Base-by-base conservation (phyloP, 2,329 filamentous ascomycete genomes). In the Penicillium polonicum region DNA sequence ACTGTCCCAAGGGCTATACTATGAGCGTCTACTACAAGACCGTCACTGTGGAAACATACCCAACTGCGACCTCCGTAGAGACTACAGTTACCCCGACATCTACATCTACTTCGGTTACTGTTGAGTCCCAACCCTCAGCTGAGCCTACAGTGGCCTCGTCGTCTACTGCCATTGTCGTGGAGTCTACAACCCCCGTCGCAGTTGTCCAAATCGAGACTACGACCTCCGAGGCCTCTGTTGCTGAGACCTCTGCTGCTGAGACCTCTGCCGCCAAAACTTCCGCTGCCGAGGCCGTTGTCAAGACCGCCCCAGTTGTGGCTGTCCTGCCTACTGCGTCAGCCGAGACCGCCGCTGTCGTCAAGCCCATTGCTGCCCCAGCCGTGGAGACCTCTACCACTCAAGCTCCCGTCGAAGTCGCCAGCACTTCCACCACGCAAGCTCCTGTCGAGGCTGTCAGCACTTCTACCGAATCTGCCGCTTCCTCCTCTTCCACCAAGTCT, bases 1-100 rank as follows among this genome's bases (percentile, higher is more conserved):
- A 62, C 36, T 73, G 70, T 44, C 69, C 67, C 15, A 60, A 64
- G 31, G 68, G 68, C 31, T 71, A 72, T 49, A 65, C 66, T 3
- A 52, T 61, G 52, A 67, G 63, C 44, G 63, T 70, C 35, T 67
- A 65, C 56, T 70, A 70, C 49, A 64, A 66, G 52, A 68, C 69
- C 17, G 58, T 72, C 42, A 63, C 64, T 17, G 54, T 61, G 39
- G 60, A 65, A 29, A 48, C 66, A 13, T 50, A 63, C 39, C n/a
- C 60, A 5, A 43, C 57, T 3, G 31, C 58, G 10, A 52, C 57
- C 17, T 19, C 52, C 33, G 41, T 58, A 15, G 59, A 60, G 44
- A 36, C 60, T n/a, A 65, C 63, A 23, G 59, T 48, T 21, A 61
- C 59, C n/a, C 33, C 57, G 2, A 55, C 60, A 15, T 41, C 52